phyloP scores from a whole-genome alignment of 176 grass and related monocot genomes.

The Oryza coarctata region DNA sequence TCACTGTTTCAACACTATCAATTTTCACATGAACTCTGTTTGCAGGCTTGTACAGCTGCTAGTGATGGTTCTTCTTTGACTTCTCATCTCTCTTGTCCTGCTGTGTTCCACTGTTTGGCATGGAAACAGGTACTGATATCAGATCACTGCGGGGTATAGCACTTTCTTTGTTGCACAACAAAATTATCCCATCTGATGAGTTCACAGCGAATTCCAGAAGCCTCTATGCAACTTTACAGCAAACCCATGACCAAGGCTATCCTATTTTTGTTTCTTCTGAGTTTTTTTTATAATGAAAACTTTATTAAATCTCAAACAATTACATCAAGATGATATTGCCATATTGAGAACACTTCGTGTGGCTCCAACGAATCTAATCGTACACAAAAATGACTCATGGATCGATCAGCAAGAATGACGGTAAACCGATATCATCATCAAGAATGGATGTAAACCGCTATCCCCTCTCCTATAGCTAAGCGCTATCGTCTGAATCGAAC shows the following conservation, averaged over 20 bases:
- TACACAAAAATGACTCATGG: background rate
- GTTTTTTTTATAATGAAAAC: too few species aligned
- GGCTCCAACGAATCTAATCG: background rate
- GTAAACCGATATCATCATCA: background rate
- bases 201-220: background rate
- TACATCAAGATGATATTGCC: too few species aligned
- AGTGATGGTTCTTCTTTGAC: constrained; percentile 81
- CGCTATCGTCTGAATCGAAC: background rate
- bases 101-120: constrained; percentile 70
- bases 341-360: too few species aligned
- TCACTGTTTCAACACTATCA: constrained; percentile 16
- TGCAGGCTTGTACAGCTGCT: constrained; percentile 44
- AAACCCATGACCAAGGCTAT: background rate
- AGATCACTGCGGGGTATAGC: background rate
- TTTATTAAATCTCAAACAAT: too few species aligned
- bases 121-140: background rate
- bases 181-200: background rate
- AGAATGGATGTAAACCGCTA: background rate
- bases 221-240: background rate
- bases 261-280: too few species aligned
- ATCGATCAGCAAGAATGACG: background rate
- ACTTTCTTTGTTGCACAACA: background rate
- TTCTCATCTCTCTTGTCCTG: constrained; percentile 73
- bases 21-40: constrained; percentile 60
- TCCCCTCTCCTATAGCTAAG: background rate